phyloP scores from a whole-genome alignment of 2,329 filamentous ascomycete genomes.

The Onygena corvina region DNA sequence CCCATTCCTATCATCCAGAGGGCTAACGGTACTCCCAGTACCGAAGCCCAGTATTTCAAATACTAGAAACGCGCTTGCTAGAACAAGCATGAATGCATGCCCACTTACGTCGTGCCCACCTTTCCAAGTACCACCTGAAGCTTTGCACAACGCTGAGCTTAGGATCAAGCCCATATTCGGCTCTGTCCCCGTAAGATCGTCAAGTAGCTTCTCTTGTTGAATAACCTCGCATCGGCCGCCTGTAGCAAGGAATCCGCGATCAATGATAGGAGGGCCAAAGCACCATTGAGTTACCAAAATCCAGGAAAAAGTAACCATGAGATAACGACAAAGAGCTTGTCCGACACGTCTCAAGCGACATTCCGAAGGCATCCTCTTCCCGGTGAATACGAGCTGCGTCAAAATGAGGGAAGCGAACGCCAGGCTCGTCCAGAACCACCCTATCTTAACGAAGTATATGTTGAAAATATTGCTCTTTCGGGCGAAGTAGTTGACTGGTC shows the following conservation, averaged over 20 bases:
- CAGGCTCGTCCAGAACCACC: conserved; percentile 80
- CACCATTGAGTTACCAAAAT: conserved; percentile 88
- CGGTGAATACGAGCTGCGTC: conserved; percentile 50
- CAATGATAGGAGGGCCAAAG: conserved; percentile 81
- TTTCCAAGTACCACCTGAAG: conserved; percentile 68
- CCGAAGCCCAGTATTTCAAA: conserved; percentile 61
- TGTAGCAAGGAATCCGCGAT: conserved; percentile 76
- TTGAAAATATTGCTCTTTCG: conserved; percentile 91
- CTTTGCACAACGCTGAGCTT: conserved; percentile 69
- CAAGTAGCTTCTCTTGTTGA: conserved; percentile 34
- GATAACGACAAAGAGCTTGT: conserved; percentile 57
- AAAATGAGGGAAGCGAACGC: conserved; percentile 60
- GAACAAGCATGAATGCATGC: conserved; percentile 82
- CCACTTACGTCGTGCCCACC: conserved; percentile 96
- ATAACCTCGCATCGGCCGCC: conserved; percentile 68
- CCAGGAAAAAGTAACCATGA: conserved; percentile 64
- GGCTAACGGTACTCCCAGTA: conserved; percentile 50
- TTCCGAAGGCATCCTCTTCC: conserved; percentile 27
- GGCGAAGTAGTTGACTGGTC: conserved; percentile 61
- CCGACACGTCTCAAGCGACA: conserved; percentile 36
- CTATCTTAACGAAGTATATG: conserved; percentile 81
- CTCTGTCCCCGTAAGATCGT: conserved; percentile 17
- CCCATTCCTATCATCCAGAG: conserved; percentile 32
- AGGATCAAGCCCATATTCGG: conserved; percentile 38
- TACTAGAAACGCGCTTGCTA: conserved; percentile 68